phyloP scores from a whole-genome alignment of 495 filamentous ascomycete genomes.

The Penicilliopsis zonata region DNA sequence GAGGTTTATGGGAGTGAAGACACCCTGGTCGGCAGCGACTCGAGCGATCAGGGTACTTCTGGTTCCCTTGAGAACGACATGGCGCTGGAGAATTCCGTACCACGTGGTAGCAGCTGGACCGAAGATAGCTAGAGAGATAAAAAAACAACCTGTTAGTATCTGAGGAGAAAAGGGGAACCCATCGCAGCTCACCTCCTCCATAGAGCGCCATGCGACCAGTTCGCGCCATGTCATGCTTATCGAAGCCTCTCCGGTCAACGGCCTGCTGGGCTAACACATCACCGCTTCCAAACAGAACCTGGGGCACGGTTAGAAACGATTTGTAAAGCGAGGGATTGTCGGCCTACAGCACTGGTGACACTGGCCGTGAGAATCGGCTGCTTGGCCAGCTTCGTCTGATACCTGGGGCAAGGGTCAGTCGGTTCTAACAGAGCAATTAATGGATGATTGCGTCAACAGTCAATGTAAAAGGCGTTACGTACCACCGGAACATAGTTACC shows the following conservation, averaged over 20 bases:
- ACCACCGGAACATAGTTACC: slow-evolving; percentile 34
- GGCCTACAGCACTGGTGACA: slow-evolving; percentile 66
- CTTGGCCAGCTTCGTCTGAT: slow-evolving; percentile 69
- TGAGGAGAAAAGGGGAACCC: neutral
- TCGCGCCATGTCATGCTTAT: slow-evolving; percentile 69
- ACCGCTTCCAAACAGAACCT: slow-evolving; percentile 83
- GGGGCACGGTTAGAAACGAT: slow-evolving; percentile 2
- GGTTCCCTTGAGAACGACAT: slow-evolving; percentile 49
- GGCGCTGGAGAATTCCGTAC: slow-evolving; percentile 68
- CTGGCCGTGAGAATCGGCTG: slow-evolving; percentile 81
- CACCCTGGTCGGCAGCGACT: slow-evolving; percentile 70
- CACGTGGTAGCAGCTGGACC: slow-evolving; percentile 83
- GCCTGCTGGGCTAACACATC: slow-evolving; percentile 87
- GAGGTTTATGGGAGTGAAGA: slow-evolving; percentile 78
- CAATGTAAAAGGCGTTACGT: slow-evolving; percentile 7
- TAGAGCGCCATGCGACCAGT: slow-evolving; percentile 89
- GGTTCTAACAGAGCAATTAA: too few relatives aligned
- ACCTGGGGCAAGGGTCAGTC: slow-evolving; percentile 43
- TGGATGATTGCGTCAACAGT: too few relatives aligned
- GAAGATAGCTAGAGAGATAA: slow-evolving; percentile 53
- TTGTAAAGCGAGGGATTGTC: too few relatives aligned
- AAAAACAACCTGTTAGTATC: neutral
- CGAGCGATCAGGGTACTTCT: slow-evolving; percentile 67
- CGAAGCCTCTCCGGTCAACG: slow-evolving; percentile 69
- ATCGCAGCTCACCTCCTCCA: slow-evolving; percentile 63